These are phyloP conservation scores for Vararia minispora DNA, from an alignment of 768 basidiomycete genomes.

Conservation along the genomic window DNA sequence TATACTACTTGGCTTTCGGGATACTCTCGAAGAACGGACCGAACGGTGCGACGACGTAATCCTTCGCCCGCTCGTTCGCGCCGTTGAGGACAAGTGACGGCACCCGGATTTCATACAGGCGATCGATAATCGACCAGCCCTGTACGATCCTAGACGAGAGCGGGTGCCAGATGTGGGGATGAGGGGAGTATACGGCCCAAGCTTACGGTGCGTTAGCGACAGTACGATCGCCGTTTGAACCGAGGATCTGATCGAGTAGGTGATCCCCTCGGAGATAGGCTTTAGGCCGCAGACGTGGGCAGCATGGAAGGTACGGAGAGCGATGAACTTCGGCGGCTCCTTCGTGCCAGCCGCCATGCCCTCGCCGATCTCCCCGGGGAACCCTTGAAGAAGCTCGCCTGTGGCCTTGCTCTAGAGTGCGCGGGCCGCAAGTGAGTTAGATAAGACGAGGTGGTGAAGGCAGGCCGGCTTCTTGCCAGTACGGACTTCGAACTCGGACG, in stretches of 20 bases:
- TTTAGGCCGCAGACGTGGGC: slow-evolving; percentile 31
- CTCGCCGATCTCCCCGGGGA: slow-evolving; percentile 28
- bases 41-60: slow-evolving; percentile 8
- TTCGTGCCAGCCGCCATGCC: slow-evolving; percentile 22
- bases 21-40: slow-evolving; percentile 8
- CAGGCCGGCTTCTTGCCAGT: slow-evolving; percentile 34
- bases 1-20: slow-evolving; percentile 24
- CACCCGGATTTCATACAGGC: slow-evolving; percentile 7
- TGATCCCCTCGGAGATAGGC: slow-evolving; percentile 31
- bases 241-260: slow-evolving; percentile 17
- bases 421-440: slow-evolving; percentile 27
- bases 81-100: slow-evolving; percentile 14
- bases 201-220: slow-evolving; percentile 20
- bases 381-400: slow-evolving; percentile 27
- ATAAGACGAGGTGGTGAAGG: slow-evolving; percentile 29
- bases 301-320: slow-evolving; percentile 28
- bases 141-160: too few species aligned
- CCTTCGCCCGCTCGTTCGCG: slow-evolving; percentile 10
- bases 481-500: slow-evolving; percentile 26
- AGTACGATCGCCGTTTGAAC: slow-evolving; percentile 32
- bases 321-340: slow-evolving; percentile 30
- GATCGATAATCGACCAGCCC: slow-evolving; percentile 11
- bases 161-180: slow-evolving; percentile 7
- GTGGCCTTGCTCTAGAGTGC: slow-evolving; percentile 20
- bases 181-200: neutral